Evolutionary conservation across 805 yeast genomes (phyloP).

Genomic region (Candida silvicultrix): DNA sequence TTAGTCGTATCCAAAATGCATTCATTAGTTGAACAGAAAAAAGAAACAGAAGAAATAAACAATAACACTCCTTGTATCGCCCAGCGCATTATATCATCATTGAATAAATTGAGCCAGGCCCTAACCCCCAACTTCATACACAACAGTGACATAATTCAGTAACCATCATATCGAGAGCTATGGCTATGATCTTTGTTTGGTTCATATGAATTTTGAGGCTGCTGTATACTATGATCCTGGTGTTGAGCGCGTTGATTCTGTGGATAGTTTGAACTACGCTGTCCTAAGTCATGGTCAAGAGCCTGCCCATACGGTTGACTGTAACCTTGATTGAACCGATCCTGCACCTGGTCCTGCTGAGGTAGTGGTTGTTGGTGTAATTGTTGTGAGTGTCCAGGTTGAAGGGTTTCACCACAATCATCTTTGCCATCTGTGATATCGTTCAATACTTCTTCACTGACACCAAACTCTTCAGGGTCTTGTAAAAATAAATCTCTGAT

Average conservation of each 20-base stretch:
- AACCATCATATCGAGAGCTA: not conserved
- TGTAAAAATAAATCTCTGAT: constrained; percentile 45
- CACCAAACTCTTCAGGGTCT: constrained; percentile 53
- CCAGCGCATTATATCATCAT: too few species aligned
- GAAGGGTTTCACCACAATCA: not conserved
- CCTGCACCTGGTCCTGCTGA: not conserved
- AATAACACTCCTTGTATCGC: too few species aligned
- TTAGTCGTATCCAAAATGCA: too few species aligned
- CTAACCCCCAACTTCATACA: too few species aligned
- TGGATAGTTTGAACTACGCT: not conserved
- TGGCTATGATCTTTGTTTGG: not conserved
- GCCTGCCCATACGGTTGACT: not conserved
- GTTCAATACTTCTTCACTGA: constrained; percentile 37
- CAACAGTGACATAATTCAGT: too few species aligned
- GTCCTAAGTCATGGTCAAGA: not conserved
- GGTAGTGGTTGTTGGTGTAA: not conserved
- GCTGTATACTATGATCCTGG: too few species aligned
- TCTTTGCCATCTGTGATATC: constrained; percentile 18
- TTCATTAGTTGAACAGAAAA: too few species aligned
- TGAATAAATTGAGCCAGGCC: too few species aligned
- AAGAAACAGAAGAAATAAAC: too few species aligned
- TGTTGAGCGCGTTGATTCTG: not conserved
- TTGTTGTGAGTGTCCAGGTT: not conserved
- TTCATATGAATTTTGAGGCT: not conserved
- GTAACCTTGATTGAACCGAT: not conserved